Conservation (phyloP, 2,329 filamentous ascomycete species). For the Dactylella cylindrospora region DNA sequence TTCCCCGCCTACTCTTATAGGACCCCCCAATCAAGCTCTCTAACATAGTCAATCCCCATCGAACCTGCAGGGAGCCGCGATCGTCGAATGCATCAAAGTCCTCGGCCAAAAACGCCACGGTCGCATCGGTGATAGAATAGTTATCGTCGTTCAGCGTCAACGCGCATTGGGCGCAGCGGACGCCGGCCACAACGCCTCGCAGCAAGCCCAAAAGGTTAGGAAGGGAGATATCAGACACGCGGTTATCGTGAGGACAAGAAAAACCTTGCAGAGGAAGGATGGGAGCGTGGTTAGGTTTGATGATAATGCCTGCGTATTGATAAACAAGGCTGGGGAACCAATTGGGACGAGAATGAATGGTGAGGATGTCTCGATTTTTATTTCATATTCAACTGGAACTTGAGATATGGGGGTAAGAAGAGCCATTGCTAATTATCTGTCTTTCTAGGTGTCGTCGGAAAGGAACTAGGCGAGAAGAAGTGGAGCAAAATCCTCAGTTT, state of each 20-base stretch:
- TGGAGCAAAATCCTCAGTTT: constrained; percentile 98
- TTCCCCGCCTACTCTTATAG: constrained; percentile 1
- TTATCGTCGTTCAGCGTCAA: constrained; percentile 97
- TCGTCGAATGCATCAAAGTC: constrained; percentile 94
- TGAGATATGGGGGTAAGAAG: background rate
- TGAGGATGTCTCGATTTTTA: constrained; percentile 46
- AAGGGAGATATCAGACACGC: constrained; percentile 95
- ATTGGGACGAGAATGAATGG: constrained; percentile 89
- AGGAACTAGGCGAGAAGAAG: constrained; percentile 84
- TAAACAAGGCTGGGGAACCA: constrained; percentile 95
- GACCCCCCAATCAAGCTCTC: constrained; percentile 1
- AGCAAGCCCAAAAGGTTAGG: constrained; percentile 86
- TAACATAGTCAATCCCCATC: background rate
- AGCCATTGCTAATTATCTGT: constrained; percentile 45
- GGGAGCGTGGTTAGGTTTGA: constrained; percentile 90
- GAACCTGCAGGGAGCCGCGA: constrained; percentile 66
- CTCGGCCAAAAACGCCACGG: constrained; percentile 86
- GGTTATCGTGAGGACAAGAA: constrained; percentile 86
- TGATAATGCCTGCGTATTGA: constrained; percentile 95
- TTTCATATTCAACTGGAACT: background rate
- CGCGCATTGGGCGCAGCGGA: constrained; percentile 66
- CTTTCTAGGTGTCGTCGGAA: constrained; percentile 72
- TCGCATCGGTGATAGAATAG: constrained; percentile 94
- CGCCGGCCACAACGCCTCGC: constrained; percentile 61
- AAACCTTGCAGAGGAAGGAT: constrained; percentile 82